Conservation (phyloP, 331 rosid genomes). For the Prunus yedoensis region DNA sequence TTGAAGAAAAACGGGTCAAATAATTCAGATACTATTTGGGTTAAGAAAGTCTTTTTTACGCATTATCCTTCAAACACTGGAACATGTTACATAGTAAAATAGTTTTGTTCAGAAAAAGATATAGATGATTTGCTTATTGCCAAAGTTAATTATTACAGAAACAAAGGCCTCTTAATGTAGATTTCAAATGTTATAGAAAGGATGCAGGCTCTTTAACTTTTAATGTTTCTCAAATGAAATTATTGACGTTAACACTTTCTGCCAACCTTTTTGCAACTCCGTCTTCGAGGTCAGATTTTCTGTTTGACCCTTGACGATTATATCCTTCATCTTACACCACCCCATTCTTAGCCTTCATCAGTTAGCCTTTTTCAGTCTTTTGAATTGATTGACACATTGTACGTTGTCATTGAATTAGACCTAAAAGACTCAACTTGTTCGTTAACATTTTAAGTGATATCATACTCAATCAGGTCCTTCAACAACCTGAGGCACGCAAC, state of each 20-base stretch:
- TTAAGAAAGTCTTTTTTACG: neutral
- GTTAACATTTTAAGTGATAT: neutral
- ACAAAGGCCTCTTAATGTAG: no score
- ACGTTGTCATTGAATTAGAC: neutral
- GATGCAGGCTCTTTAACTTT: neutral
- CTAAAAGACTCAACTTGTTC: neutral
- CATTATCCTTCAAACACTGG: neutral
- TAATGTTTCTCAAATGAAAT: neutral
- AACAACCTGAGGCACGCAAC: slow-evolving; percentile 80
- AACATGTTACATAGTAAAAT: neutral
- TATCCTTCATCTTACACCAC: neutral
- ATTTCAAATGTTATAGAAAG: neutral
- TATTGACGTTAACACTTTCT: neutral
- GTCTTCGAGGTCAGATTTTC: neutral
- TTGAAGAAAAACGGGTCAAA: neutral
- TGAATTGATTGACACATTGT: neutral
- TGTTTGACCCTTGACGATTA: neutral
- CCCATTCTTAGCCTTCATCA: neutral
- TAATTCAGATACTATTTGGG: neutral
- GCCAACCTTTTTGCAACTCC: neutral
- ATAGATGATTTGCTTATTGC: neutral
- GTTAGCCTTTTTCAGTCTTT: neutral
- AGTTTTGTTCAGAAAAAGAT: neutral
- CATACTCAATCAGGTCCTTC: slow-evolving; percentile 59
- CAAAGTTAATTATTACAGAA: neutral